Evolutionary conservation across 345 rosid species (phyloP).

Genomic region (Angophora floribunda): DNA sequence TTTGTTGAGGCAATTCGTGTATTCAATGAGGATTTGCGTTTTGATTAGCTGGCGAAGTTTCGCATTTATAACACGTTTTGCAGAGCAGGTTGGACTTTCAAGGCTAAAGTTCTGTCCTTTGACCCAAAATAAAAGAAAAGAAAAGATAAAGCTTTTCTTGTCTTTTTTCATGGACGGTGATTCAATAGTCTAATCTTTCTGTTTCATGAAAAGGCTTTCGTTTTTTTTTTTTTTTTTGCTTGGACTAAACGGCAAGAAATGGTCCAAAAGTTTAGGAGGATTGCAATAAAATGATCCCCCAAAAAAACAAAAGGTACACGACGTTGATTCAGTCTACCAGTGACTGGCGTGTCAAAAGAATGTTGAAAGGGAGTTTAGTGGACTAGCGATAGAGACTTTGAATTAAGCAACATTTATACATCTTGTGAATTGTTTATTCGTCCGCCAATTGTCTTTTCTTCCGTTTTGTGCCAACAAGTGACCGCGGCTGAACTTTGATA

Average conservation of each 20-base stretch:
- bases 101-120: not conserved
- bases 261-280: not conserved
- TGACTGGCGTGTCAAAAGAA: not conserved
- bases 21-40: not conserved
- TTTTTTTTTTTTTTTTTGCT: rapidly evolving
- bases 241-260: not conserved
- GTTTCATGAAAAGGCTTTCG: not conserved
- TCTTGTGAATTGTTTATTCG: too few species aligned
- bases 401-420: too few species aligned
- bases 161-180: not conserved
- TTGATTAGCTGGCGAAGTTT: not conserved
- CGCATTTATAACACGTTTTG: not conserved
- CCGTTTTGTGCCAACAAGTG: too few species aligned
- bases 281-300: not conserved
- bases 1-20: not conserved
- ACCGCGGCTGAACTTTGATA: not conserved
- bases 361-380: not conserved
- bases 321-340: not conserved
- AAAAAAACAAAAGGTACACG: not conserved
- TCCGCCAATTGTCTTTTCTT: too few species aligned
- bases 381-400: not conserved
- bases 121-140: not conserved
- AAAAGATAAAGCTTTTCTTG: not conserved
- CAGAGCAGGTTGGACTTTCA: not conserved
- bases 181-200: not conserved